Evolutionary conservation across 78 protist species (phyloP), one percentile per base, ranked within the genome.

Genomic region (Polysphondylium violaceum): DNA sequence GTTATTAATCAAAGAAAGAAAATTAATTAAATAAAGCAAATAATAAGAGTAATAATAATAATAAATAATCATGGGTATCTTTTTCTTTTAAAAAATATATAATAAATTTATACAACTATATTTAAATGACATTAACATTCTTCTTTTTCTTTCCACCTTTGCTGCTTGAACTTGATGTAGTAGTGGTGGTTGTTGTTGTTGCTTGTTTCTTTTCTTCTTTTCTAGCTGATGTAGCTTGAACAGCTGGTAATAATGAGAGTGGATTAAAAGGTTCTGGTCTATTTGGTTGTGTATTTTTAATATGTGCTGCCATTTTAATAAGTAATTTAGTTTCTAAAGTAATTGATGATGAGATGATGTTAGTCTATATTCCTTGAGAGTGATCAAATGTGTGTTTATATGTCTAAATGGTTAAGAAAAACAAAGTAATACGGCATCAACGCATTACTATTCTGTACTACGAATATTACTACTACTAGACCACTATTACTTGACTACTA

Each of bases 191-290:
- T 17, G 77, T 72, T 17, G 78, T 72, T 3, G 40, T 16, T 50
- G 44, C 29, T 7, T n/a, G 33, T 72, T 50, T 51, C 31, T 65
- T 36, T 25, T 65, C 50, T n/a, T n/a, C n/a, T n/a, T n/a, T n/a
- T 38, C 40, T 65, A n/a, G 12, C 19, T 19, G 78, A 72, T 9
- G 51, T 63, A 23, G 78, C 78, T 72, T 72, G 78, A n/a, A 50
- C 29, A 50, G 40, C 47, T 72, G 78, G 59, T 69, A 65, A 56
- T 17, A 83, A 27, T 65, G 44, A 38, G 7, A 59, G 3, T 59
- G 91, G 91, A 23, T 83, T 69, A 59, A 83, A 83, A n/a, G n/a
- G 8, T 59, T 83, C 91, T 36, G 91, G 91, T 55, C 91, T 51
- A 69, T 58, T 69, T 83, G 91, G 91, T 27, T 67, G 33, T 16